Evolutionary conservation across 805 yeast genomes (phyloP), one percentile per base, ranked within the genome.

Genomic region (Phaffomyces thermotolerans): DNA sequence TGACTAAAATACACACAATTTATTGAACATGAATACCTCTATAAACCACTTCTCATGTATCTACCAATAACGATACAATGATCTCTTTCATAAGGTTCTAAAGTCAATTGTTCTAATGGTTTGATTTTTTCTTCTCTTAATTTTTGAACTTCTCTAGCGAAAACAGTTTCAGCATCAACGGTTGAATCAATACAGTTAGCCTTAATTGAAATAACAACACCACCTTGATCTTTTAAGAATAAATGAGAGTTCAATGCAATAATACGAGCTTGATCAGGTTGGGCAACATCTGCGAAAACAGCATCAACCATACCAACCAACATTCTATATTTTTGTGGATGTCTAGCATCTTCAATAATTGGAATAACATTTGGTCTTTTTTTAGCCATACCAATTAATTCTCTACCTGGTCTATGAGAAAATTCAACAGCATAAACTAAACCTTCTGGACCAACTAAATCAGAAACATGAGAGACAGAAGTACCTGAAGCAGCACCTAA

Each of bases 181-280:
- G 99, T 93, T 39, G 98, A 93, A 73, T 93, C 99, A 68, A 93
- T 93, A 88, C 99, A 93, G 89, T 93, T 93, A 61, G 99, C 99
- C 81, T 93, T 93, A 73, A 93, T 93, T 62, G 98, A 91, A 64
- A 93, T 93, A 53, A 93, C 93, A 56, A 93, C 99, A 66, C 96
- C 95, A 72, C 99, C 99, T 71, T 84, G 89, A 70, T 93, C 97
- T 72, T 93, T 93, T 67, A 93, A 79, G 84, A 93, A 93, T 79
- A 91, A 76, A 71, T 93, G 99, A 46, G 98, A 83, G 80, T 93
- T 93, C 67, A 93, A 81, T 42, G 98, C 99, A 68, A 93, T 91
- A 66, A 93, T 93, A 84, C 99, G 95, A 58, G 99, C 99, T 76
- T 93, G 99, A 74, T 93, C 99, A 36, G 99, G 99, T 76, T 93